Conservation (phyloP, 1,284 basidiomycete species). For the Tetrapyrgos nigripes region DNA sequence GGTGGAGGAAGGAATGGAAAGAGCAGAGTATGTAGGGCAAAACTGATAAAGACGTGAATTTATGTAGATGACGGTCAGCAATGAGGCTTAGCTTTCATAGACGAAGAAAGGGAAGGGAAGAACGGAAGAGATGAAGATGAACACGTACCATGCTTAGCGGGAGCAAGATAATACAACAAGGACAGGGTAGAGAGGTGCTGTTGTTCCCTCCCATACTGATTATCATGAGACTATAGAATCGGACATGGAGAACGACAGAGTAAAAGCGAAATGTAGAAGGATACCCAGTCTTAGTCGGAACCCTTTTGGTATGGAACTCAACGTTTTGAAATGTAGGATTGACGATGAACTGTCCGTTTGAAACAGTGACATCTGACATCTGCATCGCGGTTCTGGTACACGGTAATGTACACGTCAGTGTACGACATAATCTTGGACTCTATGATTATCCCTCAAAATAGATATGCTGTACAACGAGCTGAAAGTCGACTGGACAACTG, state of each 20-base stretch:
- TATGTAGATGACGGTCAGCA: no score
- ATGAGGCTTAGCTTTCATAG: no score
- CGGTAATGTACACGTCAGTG: constrained; percentile 81
- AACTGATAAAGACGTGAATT: no score
- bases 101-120: constrained; percentile 1
- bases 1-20: no score
- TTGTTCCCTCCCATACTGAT: constrained; percentile 98
- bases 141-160: constrained; percentile 88
- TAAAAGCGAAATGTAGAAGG: constrained; percentile 45
- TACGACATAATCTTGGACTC: constrained; percentile 86
- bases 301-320: constrained; percentile 92
- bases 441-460: no score
- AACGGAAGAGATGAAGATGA: constrained; percentile 5
- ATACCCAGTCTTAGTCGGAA: constrained; percentile 92
- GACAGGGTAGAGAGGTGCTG: constrained; percentile 87
- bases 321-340: constrained; percentile 80
- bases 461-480: no score
- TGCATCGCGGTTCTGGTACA: constrained; percentile 87
- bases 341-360: constrained; percentile 77
- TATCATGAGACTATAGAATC: constrained; percentile 84
- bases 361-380: constrained; percentile 72
- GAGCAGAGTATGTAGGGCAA: no score
- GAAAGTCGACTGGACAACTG: no score
- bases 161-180: constrained; percentile 88
- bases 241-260: not conserved